Evolutionary conservation across 2,329 filamentous ascomycete species (phyloP), one percentile per base, ranked within the genome.

Genomic region (Myriangium duriaei): DNA sequence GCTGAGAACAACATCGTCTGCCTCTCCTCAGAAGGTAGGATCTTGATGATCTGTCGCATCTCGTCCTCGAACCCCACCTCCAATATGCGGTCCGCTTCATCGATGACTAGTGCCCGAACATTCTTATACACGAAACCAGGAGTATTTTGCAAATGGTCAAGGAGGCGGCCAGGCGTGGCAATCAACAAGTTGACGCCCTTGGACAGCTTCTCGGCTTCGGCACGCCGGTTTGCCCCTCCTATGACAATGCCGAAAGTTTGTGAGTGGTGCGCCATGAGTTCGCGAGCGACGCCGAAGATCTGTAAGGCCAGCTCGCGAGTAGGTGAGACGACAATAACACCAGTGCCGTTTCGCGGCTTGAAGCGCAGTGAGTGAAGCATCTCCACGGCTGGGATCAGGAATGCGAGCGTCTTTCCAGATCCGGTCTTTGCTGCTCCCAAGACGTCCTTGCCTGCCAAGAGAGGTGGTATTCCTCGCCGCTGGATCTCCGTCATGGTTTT

Each of bases 1-100:
- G 91, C 91, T 11, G 86, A 95, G 69, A 98, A 98, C n/a, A 98
- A 74, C 79, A 93, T 91, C 0, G 87, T 95, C 62, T 96, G 88
- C 43, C 91, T 71, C 48, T 87, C 76, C 41, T 92, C 79, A 49
- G 80, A 81, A 32, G 87, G 84, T 12, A 96, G 66, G 39, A 96
- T 91, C 69, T 92, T 92, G 60, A 96, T 79, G 49, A 98, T 94
- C 58, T 92, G 81, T 47, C 84, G 74, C 82, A 98, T 94, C 64
- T 98, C 91, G 54, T 96, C 91, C 61, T 98, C 91, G 69, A 98
- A 98, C 51, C 91, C 88, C 45, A 95, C 84, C 64, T 98, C 91
- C 31, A 98, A 67, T 45, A 98, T 95, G 33, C 91, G 79, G 58
- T 98, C 91, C 12, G 91, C 91, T 64, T 98, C 91, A 52, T 98